phyloP scores from a whole-genome alignment of 148 eudicot genomes.

The Chenopodium formosanum region DNA sequence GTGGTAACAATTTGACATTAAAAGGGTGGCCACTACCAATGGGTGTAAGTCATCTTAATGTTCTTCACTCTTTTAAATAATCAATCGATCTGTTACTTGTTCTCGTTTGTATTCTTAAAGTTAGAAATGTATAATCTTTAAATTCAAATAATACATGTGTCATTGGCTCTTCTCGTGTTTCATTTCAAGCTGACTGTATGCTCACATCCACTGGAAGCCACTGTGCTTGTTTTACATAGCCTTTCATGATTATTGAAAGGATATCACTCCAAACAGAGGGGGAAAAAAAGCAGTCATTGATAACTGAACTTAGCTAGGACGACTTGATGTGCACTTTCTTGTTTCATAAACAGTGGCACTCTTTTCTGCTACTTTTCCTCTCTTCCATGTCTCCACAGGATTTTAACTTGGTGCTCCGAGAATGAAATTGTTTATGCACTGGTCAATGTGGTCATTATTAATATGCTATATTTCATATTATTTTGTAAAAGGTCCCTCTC shows the following conservation, averaged over 20 bases:
- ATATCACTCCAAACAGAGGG: background rate
- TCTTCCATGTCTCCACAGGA: background rate
- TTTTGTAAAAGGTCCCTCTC: background rate
- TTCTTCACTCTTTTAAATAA: background rate
- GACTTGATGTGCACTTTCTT: background rate
- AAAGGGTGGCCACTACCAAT: slow-evolving; percentile 73
- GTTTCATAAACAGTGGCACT: background rate
- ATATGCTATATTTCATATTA: background rate
- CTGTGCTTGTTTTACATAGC: background rate
- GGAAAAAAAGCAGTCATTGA: background rate
- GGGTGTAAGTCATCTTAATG: slow-evolving; percentile 36
- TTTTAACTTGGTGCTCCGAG: background rate
- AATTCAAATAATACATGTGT: background rate
- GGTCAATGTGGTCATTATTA: slow-evolving; percentile 1
- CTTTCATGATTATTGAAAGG: background rate
- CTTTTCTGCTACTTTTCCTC: background rate
- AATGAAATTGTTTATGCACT: background rate
- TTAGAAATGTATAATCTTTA: background rate
- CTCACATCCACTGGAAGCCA: background rate
- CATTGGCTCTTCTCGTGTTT: background rate
- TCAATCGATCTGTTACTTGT: background rate
- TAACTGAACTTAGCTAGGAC: background rate
- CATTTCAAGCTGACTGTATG: background rate
- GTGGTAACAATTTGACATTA: slow-evolving; percentile 65
- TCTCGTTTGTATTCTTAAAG: background rate